Percentiles rank a stretch among this genome's conserved stretches.
These are phyloP conservation scores for Eleusine indica DNA, from an alignment of 176 grass and related monocot genomes.

Conservation along the genomic window DNA sequence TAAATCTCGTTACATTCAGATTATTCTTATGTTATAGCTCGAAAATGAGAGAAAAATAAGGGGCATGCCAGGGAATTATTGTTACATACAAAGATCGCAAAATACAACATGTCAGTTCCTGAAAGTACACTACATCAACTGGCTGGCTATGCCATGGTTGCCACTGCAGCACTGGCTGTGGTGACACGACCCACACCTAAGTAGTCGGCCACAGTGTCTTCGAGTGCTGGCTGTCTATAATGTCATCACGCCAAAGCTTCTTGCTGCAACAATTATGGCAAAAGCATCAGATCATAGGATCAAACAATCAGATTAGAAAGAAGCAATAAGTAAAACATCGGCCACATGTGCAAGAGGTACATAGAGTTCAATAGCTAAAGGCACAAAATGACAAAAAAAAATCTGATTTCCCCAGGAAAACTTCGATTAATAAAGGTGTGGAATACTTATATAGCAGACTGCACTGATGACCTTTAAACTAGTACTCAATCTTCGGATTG, in stretches of 20 bases:
- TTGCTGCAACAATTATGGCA: constrained; percentile 28
- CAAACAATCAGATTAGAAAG: constrained; percentile 2
- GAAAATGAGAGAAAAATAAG: neutral
- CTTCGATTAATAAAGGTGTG: neutral
- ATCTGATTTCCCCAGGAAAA: constrained; percentile 7
- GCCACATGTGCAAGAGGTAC: neutral
- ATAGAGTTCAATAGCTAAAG: neutral
- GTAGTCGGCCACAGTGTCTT: constrained; percentile 49
- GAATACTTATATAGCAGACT: neutral
- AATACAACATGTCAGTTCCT: constrained; percentile 51
- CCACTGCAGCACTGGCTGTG: constrained; percentile 26
- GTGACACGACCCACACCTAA: constrained; percentile 39
- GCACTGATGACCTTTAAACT: neutral
- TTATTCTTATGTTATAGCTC: constrained; percentile 56
- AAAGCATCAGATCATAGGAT: neutral
- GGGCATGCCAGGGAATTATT: constrained; percentile 51
- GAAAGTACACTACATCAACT: constrained; percentile 46
- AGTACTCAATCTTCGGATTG: neutral
- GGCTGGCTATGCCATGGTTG: constrained; percentile 31
- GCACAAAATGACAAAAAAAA: neutral
- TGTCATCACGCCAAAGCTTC: constrained; percentile 35
- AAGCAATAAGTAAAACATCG: neutral
- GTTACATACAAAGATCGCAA: constrained; percentile 23
- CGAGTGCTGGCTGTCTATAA: constrained; percentile 18
- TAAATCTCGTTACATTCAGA: constrained; percentile 39